A percentile compares a stretch with the other conserved stretches of the same genome.
These are phyloP conservation scores for Coix lacrymajobi DNA, from an alignment of 176 grass and related monocot species.

Conservation along the genomic window DNA sequence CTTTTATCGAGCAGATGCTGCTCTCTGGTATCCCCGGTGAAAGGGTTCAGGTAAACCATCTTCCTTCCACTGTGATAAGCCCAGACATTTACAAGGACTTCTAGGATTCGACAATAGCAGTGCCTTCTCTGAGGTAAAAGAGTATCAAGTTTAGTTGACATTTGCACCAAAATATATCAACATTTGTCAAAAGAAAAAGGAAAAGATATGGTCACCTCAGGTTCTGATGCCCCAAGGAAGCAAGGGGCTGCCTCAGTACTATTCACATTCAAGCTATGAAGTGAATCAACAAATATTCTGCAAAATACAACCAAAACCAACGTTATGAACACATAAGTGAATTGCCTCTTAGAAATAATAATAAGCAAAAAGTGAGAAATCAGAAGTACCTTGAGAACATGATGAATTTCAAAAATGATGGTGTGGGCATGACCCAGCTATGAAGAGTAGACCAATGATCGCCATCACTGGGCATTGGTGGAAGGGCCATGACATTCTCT, in stretches of 20 bases:
- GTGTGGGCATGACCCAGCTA: conserved; percentile 97
- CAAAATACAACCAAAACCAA: not conserved
- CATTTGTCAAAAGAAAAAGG: not conserved
- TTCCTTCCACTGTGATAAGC: conserved; percentile 89
- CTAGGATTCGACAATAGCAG: conserved; percentile 92
- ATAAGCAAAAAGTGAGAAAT: not conserved
- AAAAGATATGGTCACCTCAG: conserved; percentile 51
- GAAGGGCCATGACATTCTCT: conserved; percentile 50
- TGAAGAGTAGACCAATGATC: conserved; percentile 86
- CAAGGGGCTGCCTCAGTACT: conserved; percentile 39
- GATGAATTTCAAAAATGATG: conserved; percentile 89
- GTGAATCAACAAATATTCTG: conserved; percentile 97
- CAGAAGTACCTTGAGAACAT: conserved; percentile 82
- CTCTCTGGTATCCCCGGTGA: conserved; percentile 56
- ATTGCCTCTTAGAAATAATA: not conserved
- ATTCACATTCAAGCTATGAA: conserved; percentile 73
- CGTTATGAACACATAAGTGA: conserved; percentile 1
- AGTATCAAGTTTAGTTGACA: conserved; percentile 1
- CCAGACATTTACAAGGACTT: conserved; percentile 93
- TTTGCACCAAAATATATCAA: conserved; percentile 18
- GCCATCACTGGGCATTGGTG: conserved; percentile 76
- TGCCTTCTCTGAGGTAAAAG: conserved; percentile 76
- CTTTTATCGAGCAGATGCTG: conserved; percentile 60
- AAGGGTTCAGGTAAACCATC: conserved; percentile 83
- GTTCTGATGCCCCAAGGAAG: conserved; percentile 75